Conservation (phyloP, 306 rosid genomes). For the Ceratonia siliqua region DNA sequence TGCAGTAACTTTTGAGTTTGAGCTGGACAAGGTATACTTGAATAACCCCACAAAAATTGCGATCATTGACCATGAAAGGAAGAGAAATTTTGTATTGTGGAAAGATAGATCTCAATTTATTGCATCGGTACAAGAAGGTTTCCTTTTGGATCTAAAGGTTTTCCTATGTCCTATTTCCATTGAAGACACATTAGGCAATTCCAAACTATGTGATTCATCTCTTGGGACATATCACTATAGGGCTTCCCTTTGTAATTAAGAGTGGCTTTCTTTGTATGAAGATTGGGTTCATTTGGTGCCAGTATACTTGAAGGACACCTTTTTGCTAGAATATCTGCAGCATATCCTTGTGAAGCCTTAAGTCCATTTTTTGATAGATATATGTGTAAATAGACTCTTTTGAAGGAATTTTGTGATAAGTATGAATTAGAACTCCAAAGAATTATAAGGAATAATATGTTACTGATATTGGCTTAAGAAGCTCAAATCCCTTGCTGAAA, state of each 20-base stretch:
- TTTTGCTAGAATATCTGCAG: conserved; percentile 73
- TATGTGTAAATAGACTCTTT: conserved; percentile 87
- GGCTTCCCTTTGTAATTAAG: conserved; percentile 99
- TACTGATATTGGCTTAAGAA: conserved; percentile 86
- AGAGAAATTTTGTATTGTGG: conserved; percentile 67
- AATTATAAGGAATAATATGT: conserved; percentile 77
- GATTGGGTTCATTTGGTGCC: conserved; percentile 87
- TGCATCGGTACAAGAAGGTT: too few species aligned
- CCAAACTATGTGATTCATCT: conserved; percentile 83
- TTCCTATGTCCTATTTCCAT: conserved; percentile 89
- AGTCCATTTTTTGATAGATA: conserved; percentile 78
- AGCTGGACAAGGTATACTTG: conserved; percentile 69
- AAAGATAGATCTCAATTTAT: too few species aligned
- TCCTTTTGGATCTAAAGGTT: too few species aligned
- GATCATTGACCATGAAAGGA: conserved; percentile 75
- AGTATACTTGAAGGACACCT: conserved; percentile 71
- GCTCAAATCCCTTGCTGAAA: conserved; percentile 64
- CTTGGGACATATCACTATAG: conserved; percentile 77
- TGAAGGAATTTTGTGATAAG: conserved; percentile 93
- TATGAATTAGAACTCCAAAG: conserved; percentile 85
- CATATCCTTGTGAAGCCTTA: conserved; percentile 63
- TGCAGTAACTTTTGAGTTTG: conserved; percentile 71
- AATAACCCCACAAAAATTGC: conserved; percentile 81
- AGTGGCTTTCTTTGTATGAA: conserved; percentile 91
- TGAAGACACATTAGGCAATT: conserved; percentile 91